phyloP scores from a whole-genome alignment of 257 asterid genomes.

The Nicotiana tabacum region DNA sequence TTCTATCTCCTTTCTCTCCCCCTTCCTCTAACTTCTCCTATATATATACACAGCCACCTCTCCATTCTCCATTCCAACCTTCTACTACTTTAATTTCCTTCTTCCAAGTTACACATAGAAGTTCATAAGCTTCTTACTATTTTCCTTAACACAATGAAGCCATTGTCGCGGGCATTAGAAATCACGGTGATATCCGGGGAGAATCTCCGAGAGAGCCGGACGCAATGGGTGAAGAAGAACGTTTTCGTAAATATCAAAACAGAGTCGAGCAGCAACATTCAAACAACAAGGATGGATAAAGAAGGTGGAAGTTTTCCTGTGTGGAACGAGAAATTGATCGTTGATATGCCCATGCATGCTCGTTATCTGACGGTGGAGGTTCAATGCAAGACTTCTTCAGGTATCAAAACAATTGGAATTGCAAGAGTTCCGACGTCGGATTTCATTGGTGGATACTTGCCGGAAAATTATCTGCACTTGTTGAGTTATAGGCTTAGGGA shows the following conservation, averaged over 20 bases:
- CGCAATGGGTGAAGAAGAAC: not conserved
- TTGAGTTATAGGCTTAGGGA: conserved; percentile 73
- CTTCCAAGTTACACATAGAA: too few species aligned
- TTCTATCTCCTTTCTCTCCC: not conserved
- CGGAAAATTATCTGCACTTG: conserved; percentile 49
- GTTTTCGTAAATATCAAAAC: not conserved
- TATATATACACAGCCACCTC: not conserved
- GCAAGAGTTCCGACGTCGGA: conserved; percentile 55
- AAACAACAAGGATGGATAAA: conserved; percentile 29
- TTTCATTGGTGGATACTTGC: conserved; percentile 53
- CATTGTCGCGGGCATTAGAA: not conserved
- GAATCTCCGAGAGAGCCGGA: not conserved
- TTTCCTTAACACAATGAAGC: not conserved
- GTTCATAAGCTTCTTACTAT: not conserved
- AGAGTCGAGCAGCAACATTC: conserved; percentile 20
- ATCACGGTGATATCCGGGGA: not conserved
- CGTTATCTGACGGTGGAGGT: conserved; percentile 48
- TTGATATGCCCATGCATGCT: conserved; percentile 45
- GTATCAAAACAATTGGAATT: conserved; percentile 32
- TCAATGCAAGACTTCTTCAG: conserved; percentile 27
- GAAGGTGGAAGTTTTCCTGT: conserved; percentile 55
- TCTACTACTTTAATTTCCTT: too few species aligned
- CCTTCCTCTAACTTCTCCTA: conserved; percentile 13
- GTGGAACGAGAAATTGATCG: conserved; percentile 58
- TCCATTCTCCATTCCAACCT: too few species aligned